A percentile compares a stretch with the other conserved stretches of the same genome.
Conservation (phyloP, 1,284 basidiomycete genomes). For the Cerioporus squamosus region DNA sequence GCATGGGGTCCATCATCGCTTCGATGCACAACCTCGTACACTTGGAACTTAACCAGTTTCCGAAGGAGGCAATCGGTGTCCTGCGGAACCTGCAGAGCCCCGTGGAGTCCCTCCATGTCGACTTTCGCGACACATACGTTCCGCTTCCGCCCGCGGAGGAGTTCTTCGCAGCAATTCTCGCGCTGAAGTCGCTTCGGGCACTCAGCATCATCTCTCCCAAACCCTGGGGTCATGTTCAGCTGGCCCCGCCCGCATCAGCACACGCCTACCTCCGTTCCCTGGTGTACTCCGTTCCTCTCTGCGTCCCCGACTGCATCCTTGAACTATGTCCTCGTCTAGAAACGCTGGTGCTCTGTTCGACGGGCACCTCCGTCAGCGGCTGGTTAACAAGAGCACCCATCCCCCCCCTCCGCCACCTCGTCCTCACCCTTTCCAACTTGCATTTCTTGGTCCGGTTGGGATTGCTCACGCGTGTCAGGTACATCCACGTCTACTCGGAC, state of each 20-base stretch:
- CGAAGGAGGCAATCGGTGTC: neutral
- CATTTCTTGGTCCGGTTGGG: neutral
- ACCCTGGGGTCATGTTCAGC: neutral
- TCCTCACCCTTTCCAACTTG: neutral
- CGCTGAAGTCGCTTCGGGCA: neutral
- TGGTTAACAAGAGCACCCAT: neutral
- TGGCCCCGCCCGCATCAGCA: neutral
- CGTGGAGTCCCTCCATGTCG: neutral
- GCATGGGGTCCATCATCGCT: neutral
- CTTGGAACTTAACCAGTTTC: neutral
- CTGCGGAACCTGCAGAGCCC: neutral
- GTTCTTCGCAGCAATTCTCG: neutral
- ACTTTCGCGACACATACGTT: neutral
- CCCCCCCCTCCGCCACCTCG: neutral
- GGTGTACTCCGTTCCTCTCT: neutral
- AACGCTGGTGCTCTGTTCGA: neutral
- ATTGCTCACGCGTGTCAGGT: neutral
- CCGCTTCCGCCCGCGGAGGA: neutral
- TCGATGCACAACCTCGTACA: neutral
- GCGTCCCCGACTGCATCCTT: neutral
- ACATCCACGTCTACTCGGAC: neutral
- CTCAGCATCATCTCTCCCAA: neutral
- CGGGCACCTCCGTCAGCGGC: neutral
- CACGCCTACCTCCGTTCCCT: neutral
- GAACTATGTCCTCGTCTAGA: neutral